Base-by-base conservation (phyloP, 495 filamentous ascomycete genomes). In the Neurospora hispaniola region DNA sequence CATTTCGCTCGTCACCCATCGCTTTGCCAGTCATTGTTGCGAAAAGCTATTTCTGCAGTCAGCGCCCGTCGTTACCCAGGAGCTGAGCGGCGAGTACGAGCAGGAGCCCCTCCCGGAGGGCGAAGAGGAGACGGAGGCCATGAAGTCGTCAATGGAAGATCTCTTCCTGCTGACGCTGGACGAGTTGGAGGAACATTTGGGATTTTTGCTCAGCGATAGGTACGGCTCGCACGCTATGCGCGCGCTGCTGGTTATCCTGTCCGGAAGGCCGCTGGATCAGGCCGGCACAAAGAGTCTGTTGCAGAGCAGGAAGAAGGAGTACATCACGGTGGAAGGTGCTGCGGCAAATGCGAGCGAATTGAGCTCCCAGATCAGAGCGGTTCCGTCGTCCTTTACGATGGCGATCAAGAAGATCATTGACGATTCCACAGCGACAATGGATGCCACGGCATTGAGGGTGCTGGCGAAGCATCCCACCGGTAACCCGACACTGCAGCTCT, bases 21-120 rank as follows among this genome's bases (percentile, higher is more conserved):
- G 94, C 39, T 99, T 99, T 78, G 96, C 96, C 5, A 93, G 93
- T 70, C 96, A 99, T 82, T 98, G 94, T 79, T 98, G 95, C 81
- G 96, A 99, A 83, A 94, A 92, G 18, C 85, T 99, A 11, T 98
- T 99, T 77, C 84, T 94, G 43, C 88, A 91, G 71, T 90, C 92
- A 10, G 94, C 94, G 20, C 89, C 91, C 0, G 83, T 92, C 8
- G 91, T 97, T 35, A 91, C 90, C 27, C 82, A 90, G 74, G 92
- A 94, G 80, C 80, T 93, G 71, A 87, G 85, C 70, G 83, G 87
- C 42, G 70, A 73, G 42, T 73, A 69, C 31, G 78, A 76, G 42
- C 68, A 59, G 16, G 70, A 74, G 27, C 73, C 73, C 11, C 77
- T 78, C 9, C 76, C 75, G 1, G 81, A 78, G 69, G 81, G 75